A percentile compares a stretch with the other conserved stretches of the same genome.
Evolutionary conservation across 1,284 basidiomycete genomes (phyloP).

Genomic region (Moesziomyces globuligerus): DNA sequence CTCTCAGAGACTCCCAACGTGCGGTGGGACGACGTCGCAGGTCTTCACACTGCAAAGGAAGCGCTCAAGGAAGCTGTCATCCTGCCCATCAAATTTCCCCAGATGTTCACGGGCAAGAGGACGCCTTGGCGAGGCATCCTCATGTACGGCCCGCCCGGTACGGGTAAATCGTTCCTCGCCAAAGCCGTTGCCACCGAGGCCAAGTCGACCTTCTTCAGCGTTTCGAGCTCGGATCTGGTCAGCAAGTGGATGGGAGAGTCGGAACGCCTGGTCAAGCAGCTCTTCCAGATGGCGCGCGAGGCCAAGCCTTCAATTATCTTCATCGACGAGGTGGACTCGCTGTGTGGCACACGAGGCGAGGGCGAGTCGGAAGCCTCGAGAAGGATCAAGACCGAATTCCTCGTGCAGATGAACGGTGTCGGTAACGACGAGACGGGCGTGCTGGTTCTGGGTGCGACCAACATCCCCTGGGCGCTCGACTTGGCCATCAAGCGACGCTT

Average conservation of each 20-base stretch:
- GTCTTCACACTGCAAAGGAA: slow-evolving; percentile 92
- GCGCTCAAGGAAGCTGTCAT: slow-evolving; percentile 98
- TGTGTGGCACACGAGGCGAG: slow-evolving; percentile 93
- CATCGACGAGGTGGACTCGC: slow-evolving; percentile 96
- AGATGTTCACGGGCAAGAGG: slow-evolving; percentile 96
- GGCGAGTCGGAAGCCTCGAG: slow-evolving; percentile 94
- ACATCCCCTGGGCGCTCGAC: slow-evolving; percentile 85
- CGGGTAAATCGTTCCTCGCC: slow-evolving; percentile 80
- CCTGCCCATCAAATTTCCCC: slow-evolving; percentile 97
- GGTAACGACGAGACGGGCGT: slow-evolving; percentile 94
- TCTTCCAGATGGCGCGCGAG: slow-evolving; percentile 96
- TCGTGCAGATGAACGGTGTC: slow-evolving; percentile 97
- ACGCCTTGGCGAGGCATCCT: slow-evolving; percentile 97
- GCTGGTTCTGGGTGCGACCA: slow-evolving; percentile 97
- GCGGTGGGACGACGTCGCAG: slow-evolving; percentile 97
- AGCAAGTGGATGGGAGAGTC: slow-evolving; percentile 99
- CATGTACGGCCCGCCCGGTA: slow-evolving; percentile 79
- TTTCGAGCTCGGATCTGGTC: slow-evolving; percentile 92
- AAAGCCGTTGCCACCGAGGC: slow-evolving; percentile 99
- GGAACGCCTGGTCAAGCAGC: slow-evolving; percentile 92
- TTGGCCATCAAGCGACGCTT: slow-evolving; percentile 98
- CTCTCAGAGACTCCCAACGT: slow-evolving; percentile 94
- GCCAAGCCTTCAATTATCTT: slow-evolving; percentile 98
- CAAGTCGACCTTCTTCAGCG: slow-evolving; percentile 96
- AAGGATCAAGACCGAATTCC: slow-evolving; percentile 97